Conservation (phyloP, 2,329 filamentous ascomycete genomes). For the Leptographium radiaticola region DNA sequence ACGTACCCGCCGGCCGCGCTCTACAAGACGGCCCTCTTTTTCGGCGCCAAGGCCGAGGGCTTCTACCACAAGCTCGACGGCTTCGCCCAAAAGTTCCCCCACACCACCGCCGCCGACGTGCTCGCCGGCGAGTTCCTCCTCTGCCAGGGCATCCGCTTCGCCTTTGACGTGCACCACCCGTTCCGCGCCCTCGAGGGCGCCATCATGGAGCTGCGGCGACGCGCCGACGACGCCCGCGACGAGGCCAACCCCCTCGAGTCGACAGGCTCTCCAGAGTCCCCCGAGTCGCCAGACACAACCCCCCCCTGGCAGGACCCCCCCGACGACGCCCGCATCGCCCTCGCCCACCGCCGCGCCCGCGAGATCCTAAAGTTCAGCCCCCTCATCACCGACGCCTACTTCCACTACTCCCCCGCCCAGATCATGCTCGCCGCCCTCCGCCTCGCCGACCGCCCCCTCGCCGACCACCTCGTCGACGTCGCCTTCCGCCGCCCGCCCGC, state of each 20-base stretch:
- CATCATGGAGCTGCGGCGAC: slow-evolving; percentile 65
- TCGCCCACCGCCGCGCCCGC: slow-evolving; percentile 60
- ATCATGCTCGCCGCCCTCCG: slow-evolving; percentile 77
- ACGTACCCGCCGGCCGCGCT: slow-evolving; percentile 87
- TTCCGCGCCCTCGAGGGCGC: slow-evolving; percentile 79
- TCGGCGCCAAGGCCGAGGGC: slow-evolving; percentile 86
- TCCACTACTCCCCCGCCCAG: slow-evolving; percentile 87
- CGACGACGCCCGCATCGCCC: slow-evolving; percentile 30
- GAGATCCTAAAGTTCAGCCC: slow-evolving; percentile 67
- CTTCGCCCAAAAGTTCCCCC: slow-evolving; percentile 58
- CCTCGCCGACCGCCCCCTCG: slow-evolving; percentile 56
- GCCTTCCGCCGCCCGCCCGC: slow-evolving; percentile 18
- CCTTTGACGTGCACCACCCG: slow-evolving; percentile 85
- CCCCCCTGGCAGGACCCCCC: slow-evolving; percentile 1
- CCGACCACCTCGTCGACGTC: slow-evolving; percentile 32
- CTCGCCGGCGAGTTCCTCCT: slow-evolving; percentile 86
- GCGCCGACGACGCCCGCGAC: slow-evolving; percentile 38
- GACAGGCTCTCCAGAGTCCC: neutral
- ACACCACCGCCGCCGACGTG: slow-evolving; percentile 66
- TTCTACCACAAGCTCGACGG: slow-evolving; percentile 37
- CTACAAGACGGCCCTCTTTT: slow-evolving; percentile 80
- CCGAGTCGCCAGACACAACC: no score
- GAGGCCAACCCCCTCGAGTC: neutral
- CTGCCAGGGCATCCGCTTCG: slow-evolving; percentile 84
- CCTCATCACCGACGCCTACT: slow-evolving; percentile 87